Evolutionary conservation across 495 filamentous ascomycete species (phyloP), one percentile per base, ranked within the genome.

Genomic region (Cenococcum geophilum): DNA sequence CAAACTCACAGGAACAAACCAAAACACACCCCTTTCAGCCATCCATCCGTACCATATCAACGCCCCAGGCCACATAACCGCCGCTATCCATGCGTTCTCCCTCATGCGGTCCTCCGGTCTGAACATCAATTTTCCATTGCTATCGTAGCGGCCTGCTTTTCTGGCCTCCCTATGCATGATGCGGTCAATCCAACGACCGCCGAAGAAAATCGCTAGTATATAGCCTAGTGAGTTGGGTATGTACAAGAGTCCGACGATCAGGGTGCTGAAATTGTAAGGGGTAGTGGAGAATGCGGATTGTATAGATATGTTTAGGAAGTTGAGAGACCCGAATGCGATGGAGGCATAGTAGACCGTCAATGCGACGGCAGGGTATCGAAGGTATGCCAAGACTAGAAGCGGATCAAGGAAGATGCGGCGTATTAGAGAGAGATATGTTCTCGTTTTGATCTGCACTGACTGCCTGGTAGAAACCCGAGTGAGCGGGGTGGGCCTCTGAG

Each of bases 61-160:
- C 3, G 79, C 83, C 1, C 73, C 75, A 0, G 92, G 91, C 66
- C 89, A 95, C 37, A 95, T 57, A 12, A 86, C 72, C 0, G 86
- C 86, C 8, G 87, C 89, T 1, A 95, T 71, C 86, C 85, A 95
- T 2, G 90, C 89, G 65, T 97, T 97, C 64, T 96, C 86, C 18
- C 83, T 76, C 86, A 96, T 89, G 4, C 92, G 82, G 71, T 97
- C 92, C 75, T 96, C 92, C 0, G 92, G 92, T 0, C 80, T 76
- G 70, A 83, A 89, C 18, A 89, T 77, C 40, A 89, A 76, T 55
- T 82, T 84, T 18, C 88, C 88, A 34, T 83, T 75, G 27, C 80
- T 79, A 61, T 92, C 88, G 64, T 85, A 89, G 4, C 89, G 77
- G 21, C 80, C 81, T 0, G 89, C 89, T 62, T 82, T 86, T 23